Evolutionary conservation across 257 asterid genomes (phyloP), one percentile per base, ranked within the genome.

Genomic region (Nicotiana knightiana): DNA sequence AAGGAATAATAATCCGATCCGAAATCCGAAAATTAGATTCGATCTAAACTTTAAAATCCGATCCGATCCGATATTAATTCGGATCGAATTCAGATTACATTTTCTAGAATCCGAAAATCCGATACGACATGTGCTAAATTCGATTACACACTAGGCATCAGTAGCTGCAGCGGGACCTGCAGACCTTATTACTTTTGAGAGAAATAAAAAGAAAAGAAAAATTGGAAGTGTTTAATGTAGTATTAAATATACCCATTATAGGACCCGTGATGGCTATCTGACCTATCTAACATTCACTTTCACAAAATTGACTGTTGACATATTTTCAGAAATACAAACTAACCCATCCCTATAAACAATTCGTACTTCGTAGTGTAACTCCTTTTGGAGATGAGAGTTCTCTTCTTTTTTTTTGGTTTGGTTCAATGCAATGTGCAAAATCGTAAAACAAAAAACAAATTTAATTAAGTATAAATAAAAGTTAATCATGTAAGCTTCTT

Each of bases 261-360:
- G 39, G 79, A 71, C 79, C 61, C 79, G 79, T 71, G 79, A 71
- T 48, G n/a, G 33, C 77, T 70, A 70, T 43, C 58, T 37, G n/a
- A 46, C 61, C 79, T 24, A 71, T 48, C 61, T 71, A 46, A 71
- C 39, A 24, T 43, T 43, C 79, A 71, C 37, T 46, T 21, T 6
- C 59, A 70, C 21, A 43, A 70, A 39, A 37, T 68, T 68, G 77
- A 37, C 35, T 2, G 9, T 55, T 1, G 26, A 54, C 2, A 46
- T 1, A 3, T 12, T 1, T 54, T 12, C 59, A 54, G 18, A 13
- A 13, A 4, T 0, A 4, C 59, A 13, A n/a, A 62, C 3, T 39
- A 7, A 39, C 10, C 48, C 28, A 62, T 10, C 7, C 16, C 1
- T 28, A 28, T 68, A 68, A 68, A 68, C 77, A 68, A 39, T 37